These are phyloP conservation scores for Pyrenophora teres DNA, from an alignment of 2,329 filamentous ascomycete genomes.

Conservation along the genomic window DNA sequence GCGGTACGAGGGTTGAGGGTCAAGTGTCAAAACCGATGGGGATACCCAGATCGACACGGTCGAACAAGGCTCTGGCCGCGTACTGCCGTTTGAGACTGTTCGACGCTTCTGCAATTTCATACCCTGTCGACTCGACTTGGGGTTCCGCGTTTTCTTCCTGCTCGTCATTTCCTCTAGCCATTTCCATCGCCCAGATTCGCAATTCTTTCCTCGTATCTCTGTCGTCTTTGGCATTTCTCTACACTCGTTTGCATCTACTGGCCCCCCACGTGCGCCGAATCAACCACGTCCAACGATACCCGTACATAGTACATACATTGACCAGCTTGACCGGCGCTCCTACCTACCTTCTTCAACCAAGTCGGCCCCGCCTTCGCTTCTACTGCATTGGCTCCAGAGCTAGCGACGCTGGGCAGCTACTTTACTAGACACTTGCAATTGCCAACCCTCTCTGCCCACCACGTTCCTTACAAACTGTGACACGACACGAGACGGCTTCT, in stretches of 20 bases:
- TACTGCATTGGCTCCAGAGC: slow-evolving; percentile 1
- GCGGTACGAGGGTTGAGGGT: slow-evolving; percentile 6
- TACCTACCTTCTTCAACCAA: slow-evolving; percentile 5
- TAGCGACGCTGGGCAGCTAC: neutral
- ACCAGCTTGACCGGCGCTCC: slow-evolving; percentile 6
- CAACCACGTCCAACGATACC: slow-evolving; percentile 5
- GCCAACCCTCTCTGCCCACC: neutral
- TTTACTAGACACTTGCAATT: neutral
- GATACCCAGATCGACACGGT: slow-evolving; percentile 1
- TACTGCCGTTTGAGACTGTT: slow-evolving; percentile 12
- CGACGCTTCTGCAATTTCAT: slow-evolving; percentile 13
- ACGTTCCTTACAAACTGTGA: slow-evolving; percentile 12
- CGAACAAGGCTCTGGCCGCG: slow-evolving; percentile 8
- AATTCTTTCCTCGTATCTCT: neutral
- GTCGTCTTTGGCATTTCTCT: neutral
- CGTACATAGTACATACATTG: neutral
- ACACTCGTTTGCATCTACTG: slow-evolving; percentile 9
- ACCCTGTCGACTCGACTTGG: slow-evolving; percentile 11
- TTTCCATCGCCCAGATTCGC: neutral
- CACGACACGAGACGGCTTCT: neutral
- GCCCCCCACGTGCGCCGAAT: slow-evolving; percentile 6
- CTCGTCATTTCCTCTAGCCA: slow-evolving; percentile 8
- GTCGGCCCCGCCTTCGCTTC: slow-evolving; percentile 12
- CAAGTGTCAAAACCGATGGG: slow-evolving; percentile 14
- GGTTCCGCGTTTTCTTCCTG: slow-evolving; percentile 2